Percentiles rank a stretch among this genome's conserved stretches.
Conservation (phyloP, 768 basidiomycete genomes). For the Nidularia pulvinata region DNA sequence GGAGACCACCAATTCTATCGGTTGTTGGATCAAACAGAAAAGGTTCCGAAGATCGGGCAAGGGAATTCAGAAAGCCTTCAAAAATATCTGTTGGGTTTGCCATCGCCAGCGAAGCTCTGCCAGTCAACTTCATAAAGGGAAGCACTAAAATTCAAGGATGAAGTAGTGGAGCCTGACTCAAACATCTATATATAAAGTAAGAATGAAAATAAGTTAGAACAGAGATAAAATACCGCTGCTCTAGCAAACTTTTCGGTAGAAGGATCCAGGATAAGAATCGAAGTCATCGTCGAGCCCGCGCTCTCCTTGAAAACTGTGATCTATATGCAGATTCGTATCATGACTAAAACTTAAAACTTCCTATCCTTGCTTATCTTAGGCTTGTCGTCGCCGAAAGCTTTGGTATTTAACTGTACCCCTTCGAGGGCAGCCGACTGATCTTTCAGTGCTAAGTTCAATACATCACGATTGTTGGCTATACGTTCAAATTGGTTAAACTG, state of each 20-base stretch:
- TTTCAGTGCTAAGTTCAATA: conserved; percentile 34
- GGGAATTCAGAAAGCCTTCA: conserved; percentile 18
- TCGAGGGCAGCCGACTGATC: conserved; percentile 36
- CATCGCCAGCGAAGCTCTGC: conserved; percentile 24
- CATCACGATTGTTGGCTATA: not conserved
- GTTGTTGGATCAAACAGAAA: conserved; percentile 35
- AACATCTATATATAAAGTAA: conserved; percentile 27
- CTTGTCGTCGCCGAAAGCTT: conserved; percentile 54
- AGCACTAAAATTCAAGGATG: conserved; percentile 20
- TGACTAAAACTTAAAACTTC: not conserved
- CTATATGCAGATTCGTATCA: conserved; percentile 8
- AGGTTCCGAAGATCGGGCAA: conserved; percentile 13
- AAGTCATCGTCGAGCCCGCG: conserved; percentile 45
- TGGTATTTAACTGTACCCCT: conserved; percentile 57
- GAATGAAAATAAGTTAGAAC: not conserved
- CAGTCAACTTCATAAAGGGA: conserved; percentile 20
- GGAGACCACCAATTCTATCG: conserved; percentile 35
- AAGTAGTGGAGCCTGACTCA: conserved; percentile 37
- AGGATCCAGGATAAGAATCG: conserved; percentile 30
- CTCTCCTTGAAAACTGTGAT: conserved; percentile 47
- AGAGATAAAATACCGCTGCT: conserved; percentile 20
- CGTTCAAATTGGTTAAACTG: no score
- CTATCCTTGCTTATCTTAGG: conserved; percentile 20
- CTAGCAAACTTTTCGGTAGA: conserved; percentile 19
- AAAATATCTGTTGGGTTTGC: conserved; percentile 26